These are phyloP conservation scores for Corinectria fuckeliana DNA, from an alignment of 2,329 filamentous ascomycete species.

Conservation along the genomic window DNA sequence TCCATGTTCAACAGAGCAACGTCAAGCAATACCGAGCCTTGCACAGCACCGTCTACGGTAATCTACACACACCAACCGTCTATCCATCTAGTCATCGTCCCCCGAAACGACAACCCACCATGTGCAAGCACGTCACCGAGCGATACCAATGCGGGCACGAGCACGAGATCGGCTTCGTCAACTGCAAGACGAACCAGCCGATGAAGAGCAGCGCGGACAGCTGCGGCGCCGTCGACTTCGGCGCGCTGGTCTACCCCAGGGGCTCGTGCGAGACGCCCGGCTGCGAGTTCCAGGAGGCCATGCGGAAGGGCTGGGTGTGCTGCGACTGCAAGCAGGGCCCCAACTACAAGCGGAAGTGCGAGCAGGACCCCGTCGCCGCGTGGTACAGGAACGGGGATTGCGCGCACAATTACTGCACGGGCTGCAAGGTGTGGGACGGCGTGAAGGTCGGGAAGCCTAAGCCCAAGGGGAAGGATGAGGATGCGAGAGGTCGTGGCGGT, in stretches of 20 bases:
- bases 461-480: not conserved
- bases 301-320: slow-evolving; percentile 28
- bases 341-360: slow-evolving; percentile 20
- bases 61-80: not conserved
- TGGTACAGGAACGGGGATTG: slow-evolving; percentile 24
- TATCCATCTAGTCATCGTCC: not conserved
- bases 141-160: slow-evolving; percentile 30
- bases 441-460: not conserved
- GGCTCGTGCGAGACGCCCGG: slow-evolving; percentile 10
- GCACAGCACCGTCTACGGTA: not conserved
- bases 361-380: slow-evolving; percentile 23
- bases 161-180: slow-evolving; percentile 24
- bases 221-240: slow-evolving; percentile 29
- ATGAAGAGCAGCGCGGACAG: slow-evolving; percentile 25
- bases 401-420: slow-evolving; percentile 18
- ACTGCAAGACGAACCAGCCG: slow-evolving; percentile 24
- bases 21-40: not conserved
- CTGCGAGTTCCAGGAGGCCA: slow-evolving; percentile 26
- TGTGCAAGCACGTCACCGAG: slow-evolving; percentile 31
- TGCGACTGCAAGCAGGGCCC: slow-evolving; percentile 31
- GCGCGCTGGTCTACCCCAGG: slow-evolving; percentile 1
- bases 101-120: slow-evolving; percentile 3
- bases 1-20: not conserved
- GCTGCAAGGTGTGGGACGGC: slow-evolving; percentile 19
- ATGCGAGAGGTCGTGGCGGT: not conserved